These are phyloP conservation scores for Eimeria tenella DNA, from an alignment of 169 alveolate genomes.

Conservation along the genomic window DNA sequence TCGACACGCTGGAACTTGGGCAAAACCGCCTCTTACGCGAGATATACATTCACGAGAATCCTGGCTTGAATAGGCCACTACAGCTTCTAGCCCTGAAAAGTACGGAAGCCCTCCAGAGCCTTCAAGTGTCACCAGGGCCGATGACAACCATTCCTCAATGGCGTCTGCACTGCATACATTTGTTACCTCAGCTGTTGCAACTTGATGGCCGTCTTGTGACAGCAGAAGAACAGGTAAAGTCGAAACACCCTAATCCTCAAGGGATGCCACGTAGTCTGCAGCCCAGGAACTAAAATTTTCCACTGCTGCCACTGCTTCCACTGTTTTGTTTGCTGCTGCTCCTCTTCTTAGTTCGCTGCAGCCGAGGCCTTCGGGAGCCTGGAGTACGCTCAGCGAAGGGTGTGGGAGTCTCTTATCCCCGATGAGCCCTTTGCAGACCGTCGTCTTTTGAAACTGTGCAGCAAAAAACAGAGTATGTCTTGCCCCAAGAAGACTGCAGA, in stretches of 20 bases:
- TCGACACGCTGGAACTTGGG: constrained; percentile 46
- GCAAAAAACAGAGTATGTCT: too few relatives aligned
- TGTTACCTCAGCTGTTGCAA: constrained; percentile 63
- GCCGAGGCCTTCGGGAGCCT: constrained; percentile 72
- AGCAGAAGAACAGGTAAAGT: constrained; percentile 60
- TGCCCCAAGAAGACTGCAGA: too few relatives aligned
- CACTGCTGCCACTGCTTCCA: not conserved
- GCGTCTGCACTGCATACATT: constrained; percentile 56
- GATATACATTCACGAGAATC: constrained; percentile 52
- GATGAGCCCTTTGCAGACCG: constrained; percentile 73
- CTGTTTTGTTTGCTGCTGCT: not conserved
- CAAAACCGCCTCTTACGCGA: constrained; percentile 36
- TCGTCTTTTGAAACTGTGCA: constrained; percentile 50
- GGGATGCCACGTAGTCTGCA: not conserved
- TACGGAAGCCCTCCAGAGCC: constrained; percentile 17
- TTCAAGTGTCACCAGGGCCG: constrained; percentile 71
- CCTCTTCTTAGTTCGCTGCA: constrained; percentile 57
- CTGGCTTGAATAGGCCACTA: constrained; percentile 1
- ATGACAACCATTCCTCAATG: constrained; percentile 11
- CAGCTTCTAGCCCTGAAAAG: constrained; percentile 50
- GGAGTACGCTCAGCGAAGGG: constrained; percentile 25
- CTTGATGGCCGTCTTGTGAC: constrained; percentile 59
- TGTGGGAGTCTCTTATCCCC: constrained; percentile 66
- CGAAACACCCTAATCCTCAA: not conserved
- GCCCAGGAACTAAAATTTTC: not conserved